A percentile compares a stretch with the other conserved stretches of the same genome.
These are phyloP conservation scores for Cladorrhinum sp. DNA, from an alignment of 2,329 filamentous ascomycete genomes.

Conservation along the genomic window DNA sequence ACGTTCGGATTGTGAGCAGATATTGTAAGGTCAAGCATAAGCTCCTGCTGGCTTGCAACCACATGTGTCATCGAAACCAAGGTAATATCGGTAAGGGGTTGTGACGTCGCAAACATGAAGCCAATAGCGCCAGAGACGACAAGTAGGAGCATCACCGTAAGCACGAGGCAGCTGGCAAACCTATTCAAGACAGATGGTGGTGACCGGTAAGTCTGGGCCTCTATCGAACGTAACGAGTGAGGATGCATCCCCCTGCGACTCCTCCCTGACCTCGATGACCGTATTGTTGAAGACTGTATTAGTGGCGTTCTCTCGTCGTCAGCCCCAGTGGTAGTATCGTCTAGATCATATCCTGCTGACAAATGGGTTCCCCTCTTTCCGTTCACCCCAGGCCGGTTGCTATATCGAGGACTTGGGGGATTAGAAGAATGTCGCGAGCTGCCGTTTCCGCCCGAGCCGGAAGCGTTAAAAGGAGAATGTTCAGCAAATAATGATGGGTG, in stretches of 20 bases:
- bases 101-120: conserved; percentile 88
- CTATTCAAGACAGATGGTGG: conserved; percentile 64
- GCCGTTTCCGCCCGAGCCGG: conserved; percentile 55
- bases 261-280: conserved; percentile 56
- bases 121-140: conserved; percentile 82
- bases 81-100: conserved; percentile 75
- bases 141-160: conserved; percentile 77
- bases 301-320: conserved; percentile 89
- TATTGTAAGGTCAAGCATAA: conserved; percentile 90
- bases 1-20: conserved; percentile 90
- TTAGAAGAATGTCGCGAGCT: conserved; percentile 59
- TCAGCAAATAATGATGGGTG: conserved; percentile 72
- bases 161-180: conserved; percentile 81
- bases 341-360: conserved; percentile 70
- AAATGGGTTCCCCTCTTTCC: conserved; percentile 58
- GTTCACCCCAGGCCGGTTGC: conserved; percentile 34
- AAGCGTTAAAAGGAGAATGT: conserved; percentile 65
- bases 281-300: conserved; percentile 54
- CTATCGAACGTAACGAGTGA: conserved; percentile 64
- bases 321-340: conserved; percentile 69
- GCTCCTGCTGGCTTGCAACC: conserved; percentile 86
- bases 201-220: conserved; percentile 66
- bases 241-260: conserved; percentile 54
- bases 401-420: conserved; percentile 66
- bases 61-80: conserved; percentile 83